A percentile compares a stretch with the other conserved stretches of the same genome.
These are phyloP conservation scores for Xylariaceae sp. DNA, from an alignment of 2,329 filamentous ascomycete genomes.

Conservation along the genomic window DNA sequence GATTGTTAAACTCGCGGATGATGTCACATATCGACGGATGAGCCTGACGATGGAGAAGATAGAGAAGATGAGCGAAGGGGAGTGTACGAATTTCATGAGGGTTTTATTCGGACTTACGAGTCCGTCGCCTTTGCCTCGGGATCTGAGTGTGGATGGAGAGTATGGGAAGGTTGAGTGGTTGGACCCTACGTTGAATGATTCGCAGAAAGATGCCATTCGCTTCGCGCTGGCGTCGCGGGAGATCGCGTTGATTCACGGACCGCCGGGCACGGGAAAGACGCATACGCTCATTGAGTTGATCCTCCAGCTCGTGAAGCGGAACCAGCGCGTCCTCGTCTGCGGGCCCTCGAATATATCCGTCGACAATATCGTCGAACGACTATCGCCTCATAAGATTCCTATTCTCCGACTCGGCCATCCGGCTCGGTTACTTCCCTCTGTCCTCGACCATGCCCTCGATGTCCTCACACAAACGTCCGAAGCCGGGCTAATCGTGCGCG, in stretches of 20 bases:
- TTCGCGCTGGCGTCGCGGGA: constrained; percentile 81
- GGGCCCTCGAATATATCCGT: constrained; percentile 96
- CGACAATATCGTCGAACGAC: constrained; percentile 93
- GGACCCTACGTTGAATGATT: constrained; percentile 57
- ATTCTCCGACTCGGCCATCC: constrained; percentile 91
- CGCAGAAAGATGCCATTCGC: constrained; percentile 62
- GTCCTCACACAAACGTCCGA: constrained; percentile 86
- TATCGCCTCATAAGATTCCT: constrained; percentile 76
- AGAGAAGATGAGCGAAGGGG: constrained; percentile 50
- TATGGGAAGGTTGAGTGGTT: constrained; percentile 51
- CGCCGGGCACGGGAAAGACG: constrained; percentile 93
- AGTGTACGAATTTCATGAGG: constrained; percentile 55
- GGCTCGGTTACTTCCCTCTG: constrained; percentile 79
- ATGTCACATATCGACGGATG: constrained; percentile 63
- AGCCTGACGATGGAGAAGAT: constrained; percentile 56
- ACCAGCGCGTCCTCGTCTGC: constrained; percentile 79
- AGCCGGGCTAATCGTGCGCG: constrained; percentile 80
- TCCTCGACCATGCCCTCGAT: constrained; percentile 85
- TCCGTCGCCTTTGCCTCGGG: constrained; percentile 42
- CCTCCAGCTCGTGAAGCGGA: constrained; percentile 72
- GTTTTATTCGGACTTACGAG: constrained; percentile 57
- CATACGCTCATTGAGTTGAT: constrained; percentile 95
- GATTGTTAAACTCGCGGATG: constrained; percentile 62
- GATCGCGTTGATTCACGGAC: constrained; percentile 86
- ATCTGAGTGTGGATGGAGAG: constrained; percentile 39